These are phyloP conservation scores for Mycosphaerella sp. DNA, from an alignment of 2,329 filamentous ascomycete species.

Conservation along the genomic window DNA sequence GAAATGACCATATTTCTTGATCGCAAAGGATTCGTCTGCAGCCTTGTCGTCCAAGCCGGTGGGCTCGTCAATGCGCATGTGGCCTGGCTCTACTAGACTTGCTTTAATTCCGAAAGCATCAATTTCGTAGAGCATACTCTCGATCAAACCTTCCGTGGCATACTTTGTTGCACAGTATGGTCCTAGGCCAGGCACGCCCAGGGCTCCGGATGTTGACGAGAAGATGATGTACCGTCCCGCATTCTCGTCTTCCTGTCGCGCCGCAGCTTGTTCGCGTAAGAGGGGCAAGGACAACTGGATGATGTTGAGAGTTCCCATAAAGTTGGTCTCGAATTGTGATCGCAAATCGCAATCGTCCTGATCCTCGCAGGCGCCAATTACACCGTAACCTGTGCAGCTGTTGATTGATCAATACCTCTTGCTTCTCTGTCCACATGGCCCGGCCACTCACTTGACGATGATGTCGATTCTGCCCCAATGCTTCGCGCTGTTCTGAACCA, in stretches of 20 bases:
- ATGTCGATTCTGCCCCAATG: slow-evolving; percentile 74
- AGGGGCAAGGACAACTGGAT: slow-evolving; percentile 83
- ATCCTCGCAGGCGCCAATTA: slow-evolving; percentile 93
- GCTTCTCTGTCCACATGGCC: neutral
- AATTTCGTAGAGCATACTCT: slow-evolving; percentile 94
- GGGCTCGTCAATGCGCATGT: slow-evolving; percentile 80
- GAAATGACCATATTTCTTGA: slow-evolving; percentile 87
- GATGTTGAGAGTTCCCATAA: slow-evolving; percentile 91
- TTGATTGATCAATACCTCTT: neutral
- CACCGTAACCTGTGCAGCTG: slow-evolving; percentile 82
- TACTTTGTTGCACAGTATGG: slow-evolving; percentile 98
- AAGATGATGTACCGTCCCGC: slow-evolving; percentile 85
- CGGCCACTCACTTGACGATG: slow-evolving; percentile 61
- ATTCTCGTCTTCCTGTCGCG: slow-evolving; percentile 23
- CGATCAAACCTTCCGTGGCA: slow-evolving; percentile 89
- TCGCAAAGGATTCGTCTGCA: slow-evolving; percentile 25
- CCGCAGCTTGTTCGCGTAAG: slow-evolving; percentile 62
- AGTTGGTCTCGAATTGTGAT: slow-evolving; percentile 97
- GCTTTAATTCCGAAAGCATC: slow-evolving; percentile 89
- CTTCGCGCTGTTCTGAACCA: slow-evolving; percentile 63
- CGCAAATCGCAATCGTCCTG: slow-evolving; percentile 92
- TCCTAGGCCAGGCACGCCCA: slow-evolving; percentile 88
- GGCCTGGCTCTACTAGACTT: slow-evolving; percentile 84
- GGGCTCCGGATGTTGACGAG: slow-evolving; percentile 81
- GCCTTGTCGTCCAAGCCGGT: slow-evolving; percentile 32